Conservation (phyloP, 306 rosid genomes). For the Mimosa pudica region DNA sequence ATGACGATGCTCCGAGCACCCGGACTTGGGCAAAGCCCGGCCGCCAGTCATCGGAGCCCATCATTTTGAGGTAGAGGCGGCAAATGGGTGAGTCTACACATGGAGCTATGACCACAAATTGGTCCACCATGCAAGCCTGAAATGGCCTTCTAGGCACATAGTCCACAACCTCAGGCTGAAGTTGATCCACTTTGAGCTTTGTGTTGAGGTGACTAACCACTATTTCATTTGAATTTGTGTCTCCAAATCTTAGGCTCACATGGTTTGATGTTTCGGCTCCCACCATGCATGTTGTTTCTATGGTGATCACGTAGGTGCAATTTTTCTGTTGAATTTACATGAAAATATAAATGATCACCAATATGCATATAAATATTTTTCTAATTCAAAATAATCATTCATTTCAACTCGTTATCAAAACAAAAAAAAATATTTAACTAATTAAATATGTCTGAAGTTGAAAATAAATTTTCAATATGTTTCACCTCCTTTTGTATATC, state of each 20-base stretch:
- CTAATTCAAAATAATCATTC: too few species aligned
- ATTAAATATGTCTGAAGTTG: too few species aligned
- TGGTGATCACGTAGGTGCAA: constrained; percentile 64
- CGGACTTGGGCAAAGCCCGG: constrained; percentile 69
- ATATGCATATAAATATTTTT: too few species aligned
- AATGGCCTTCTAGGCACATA: constrained; percentile 73
- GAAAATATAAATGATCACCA: background rate
- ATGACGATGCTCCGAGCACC: constrained; percentile 45
- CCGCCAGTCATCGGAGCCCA: constrained; percentile 78
- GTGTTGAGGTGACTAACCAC: constrained; percentile 60
- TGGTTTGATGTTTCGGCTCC: constrained; percentile 77
- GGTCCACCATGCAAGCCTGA: constrained; percentile 78
- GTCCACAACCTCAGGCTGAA: constrained; percentile 60
- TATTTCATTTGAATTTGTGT: constrained; percentile 62
- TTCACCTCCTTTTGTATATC: too few species aligned
- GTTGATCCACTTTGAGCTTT: constrained; percentile 63
- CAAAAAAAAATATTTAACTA: too few species aligned
- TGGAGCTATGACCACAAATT: constrained; percentile 59
- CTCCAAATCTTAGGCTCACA: constrained; percentile 81
- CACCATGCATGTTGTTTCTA: constrained; percentile 74
- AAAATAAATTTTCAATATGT: too few species aligned
- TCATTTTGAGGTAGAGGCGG: constrained; percentile 65
- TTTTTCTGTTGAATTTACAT: constrained; percentile 41
- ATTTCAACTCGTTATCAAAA: too few species aligned
- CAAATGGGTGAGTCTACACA: constrained; percentile 70